phyloP scores from a whole-genome alignment of 306 rosid species.

The Pueraria montana region DNA sequence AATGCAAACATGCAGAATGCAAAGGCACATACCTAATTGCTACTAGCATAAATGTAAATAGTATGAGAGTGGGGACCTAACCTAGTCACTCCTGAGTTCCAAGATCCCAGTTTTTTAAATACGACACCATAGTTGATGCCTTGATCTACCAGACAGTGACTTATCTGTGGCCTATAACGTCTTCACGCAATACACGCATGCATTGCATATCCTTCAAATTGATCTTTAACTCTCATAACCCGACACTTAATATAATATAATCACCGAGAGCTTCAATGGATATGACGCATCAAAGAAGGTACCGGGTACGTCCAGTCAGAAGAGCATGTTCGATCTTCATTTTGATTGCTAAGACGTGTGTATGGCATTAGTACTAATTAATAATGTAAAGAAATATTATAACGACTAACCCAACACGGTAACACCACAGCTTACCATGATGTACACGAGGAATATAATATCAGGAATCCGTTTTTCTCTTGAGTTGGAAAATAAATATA shows the following conservation, averaged over 20 bases:
- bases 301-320: background rate
- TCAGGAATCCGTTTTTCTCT: background rate
- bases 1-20: conserved; percentile 33
- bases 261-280: background rate
- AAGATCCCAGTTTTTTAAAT: conserved; percentile 35
- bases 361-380: no score
- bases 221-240: background rate
- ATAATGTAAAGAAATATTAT: background rate
- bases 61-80: conserved; percentile 38
- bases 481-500: background rate
- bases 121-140: background rate
- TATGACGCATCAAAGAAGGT: background rate
- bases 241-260: background rate
- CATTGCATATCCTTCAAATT: background rate
- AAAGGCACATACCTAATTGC: conserved; percentile 27
- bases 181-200: conserved; percentile 8
- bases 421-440: background rate
- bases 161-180: background rate
- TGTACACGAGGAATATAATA: background rate
- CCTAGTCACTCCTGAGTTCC: background rate
- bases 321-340: background rate
- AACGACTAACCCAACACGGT: background rate
- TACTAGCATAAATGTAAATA: background rate
- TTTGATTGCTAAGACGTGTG: no score
- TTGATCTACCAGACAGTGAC: conserved; percentile 50